These are phyloP conservation scores for Lentinula sp. DNA, from an alignment of 768 basidiomycete species.

Conservation along the genomic window DNA sequence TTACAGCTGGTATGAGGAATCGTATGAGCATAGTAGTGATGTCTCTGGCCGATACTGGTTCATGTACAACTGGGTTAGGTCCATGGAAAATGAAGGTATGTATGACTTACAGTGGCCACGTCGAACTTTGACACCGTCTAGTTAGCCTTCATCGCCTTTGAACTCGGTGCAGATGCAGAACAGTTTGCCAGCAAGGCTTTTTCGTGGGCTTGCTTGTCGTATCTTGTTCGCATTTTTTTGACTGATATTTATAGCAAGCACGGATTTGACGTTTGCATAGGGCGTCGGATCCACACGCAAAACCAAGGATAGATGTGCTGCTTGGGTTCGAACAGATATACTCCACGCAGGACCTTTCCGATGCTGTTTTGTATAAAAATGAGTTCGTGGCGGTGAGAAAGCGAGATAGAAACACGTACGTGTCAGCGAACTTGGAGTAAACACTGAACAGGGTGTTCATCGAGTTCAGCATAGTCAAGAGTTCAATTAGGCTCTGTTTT, in stretches of 20 bases:
- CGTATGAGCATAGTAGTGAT: conserved; percentile 47
- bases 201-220: conserved; percentile 52
- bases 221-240: conserved; percentile 61
- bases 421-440: conserved; percentile 7
- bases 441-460: conserved; percentile 8
- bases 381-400: not conserved
- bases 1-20: conserved; percentile 58
- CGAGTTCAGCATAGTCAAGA: conserved; percentile 7
- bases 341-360: conserved; percentile 28
- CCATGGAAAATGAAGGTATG: not conserved
- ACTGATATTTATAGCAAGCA: conserved; percentile 75
- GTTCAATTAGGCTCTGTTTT: conserved; percentile 16
- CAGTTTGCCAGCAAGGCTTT: conserved; percentile 69
- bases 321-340: conserved; percentile 47
- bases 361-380: conserved; percentile 16
- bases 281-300: conserved; percentile 70
- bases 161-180: conserved; percentile 49
- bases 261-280: conserved; percentile 53
- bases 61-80: conserved; percentile 14
- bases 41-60: conserved; percentile 45
- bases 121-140: conserved; percentile 56
- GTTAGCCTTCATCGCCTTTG: conserved; percentile 38
- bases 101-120: conserved; percentile 53
- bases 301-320: conserved; percentile 59
- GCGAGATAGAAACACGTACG: conserved; percentile 1